phyloP scores from a whole-genome alignment of 768 basidiomycete species.

The Leccinum rimulosum region DNA sequence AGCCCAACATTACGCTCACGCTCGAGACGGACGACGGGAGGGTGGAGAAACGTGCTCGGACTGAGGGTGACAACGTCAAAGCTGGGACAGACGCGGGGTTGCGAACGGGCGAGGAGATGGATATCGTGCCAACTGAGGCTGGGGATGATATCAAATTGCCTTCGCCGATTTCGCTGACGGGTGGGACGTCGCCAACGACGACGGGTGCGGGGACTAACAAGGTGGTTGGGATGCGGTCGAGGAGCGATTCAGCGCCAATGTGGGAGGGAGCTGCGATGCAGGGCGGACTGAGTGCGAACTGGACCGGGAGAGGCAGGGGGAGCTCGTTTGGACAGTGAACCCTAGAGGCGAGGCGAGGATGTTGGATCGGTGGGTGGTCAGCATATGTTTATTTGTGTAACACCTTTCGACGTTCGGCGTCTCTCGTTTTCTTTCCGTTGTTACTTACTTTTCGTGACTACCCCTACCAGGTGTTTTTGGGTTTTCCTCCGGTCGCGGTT shows the following conservation, averaged over 20 bases:
- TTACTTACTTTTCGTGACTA: neutral
- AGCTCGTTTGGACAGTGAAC: constrained; percentile 27
- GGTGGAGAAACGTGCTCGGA: constrained; percentile 26
- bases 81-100: constrained; percentile 7
- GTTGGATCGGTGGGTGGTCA: neutral
- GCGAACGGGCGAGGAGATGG: constrained; percentile 26
- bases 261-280: constrained; percentile 18
- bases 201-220: constrained; percentile 13
- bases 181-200: constrained; percentile 13
- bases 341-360: neutral
- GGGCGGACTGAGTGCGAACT: constrained; percentile 29
- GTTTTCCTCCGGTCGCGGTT: neutral
- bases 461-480: neutral
- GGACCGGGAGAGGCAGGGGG: constrained; percentile 27
- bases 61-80: constrained; percentile 12
- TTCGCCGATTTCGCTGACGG: constrained; percentile 22
- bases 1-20: constrained; percentile 32
- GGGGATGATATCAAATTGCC: constrained; percentile 18
- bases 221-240: constrained; percentile 21
- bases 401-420: constrained; percentile 24
- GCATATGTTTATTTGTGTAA: neutral
- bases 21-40: constrained; percentile 23
- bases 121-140: constrained; percentile 11
- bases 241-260: constrained; percentile 27
- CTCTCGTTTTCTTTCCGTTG: constrained; percentile 14